These are phyloP conservation scores for Secale cereale DNA, from an alignment of 176 grass and related monocot species.

Conservation along the genomic window DNA sequence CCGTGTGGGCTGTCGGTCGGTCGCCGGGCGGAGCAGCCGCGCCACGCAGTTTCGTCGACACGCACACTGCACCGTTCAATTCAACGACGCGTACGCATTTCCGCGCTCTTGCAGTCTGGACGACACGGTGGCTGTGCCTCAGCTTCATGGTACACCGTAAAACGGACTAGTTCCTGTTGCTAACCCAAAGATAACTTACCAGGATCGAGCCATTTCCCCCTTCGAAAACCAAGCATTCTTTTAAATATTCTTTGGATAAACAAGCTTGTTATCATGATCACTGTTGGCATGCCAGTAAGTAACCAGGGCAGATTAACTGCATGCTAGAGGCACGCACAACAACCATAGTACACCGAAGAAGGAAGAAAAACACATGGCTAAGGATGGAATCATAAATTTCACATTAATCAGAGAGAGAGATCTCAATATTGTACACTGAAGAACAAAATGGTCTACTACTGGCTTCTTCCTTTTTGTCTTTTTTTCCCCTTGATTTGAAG, in stretches of 20 bases:
- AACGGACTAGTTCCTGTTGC: too few relatives aligned
- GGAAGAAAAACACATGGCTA: not conserved
- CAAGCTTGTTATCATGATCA: not conserved
- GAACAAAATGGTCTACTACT: not conserved
- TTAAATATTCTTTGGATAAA: too few relatives aligned
- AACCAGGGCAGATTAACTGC: not conserved
- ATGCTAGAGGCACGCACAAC: not conserved
- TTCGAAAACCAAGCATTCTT: too few relatives aligned
- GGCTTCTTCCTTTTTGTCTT: not conserved
- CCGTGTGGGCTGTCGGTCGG: too few relatives aligned
- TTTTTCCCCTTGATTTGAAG: not conserved
- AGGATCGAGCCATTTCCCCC: too few relatives aligned
- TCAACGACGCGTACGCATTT: not conserved
- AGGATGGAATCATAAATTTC: conserved; percentile 1
- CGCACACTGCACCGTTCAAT: not conserved
- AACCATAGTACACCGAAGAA: not conserved
- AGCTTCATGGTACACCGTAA: too few relatives aligned
- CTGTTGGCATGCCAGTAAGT: not conserved
- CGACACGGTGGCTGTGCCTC: too few relatives aligned
- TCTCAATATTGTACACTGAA: conserved; percentile 31
- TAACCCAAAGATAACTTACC: too few relatives aligned
- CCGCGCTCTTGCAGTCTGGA: not conserved
- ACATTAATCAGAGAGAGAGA: conserved; percentile 20
- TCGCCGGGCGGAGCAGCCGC: not conserved
- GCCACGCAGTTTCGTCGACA: too few relatives aligned